Evolutionary conservation across 257 asterid genomes (phyloP).

Genomic region (Lycium barbarum): DNA sequence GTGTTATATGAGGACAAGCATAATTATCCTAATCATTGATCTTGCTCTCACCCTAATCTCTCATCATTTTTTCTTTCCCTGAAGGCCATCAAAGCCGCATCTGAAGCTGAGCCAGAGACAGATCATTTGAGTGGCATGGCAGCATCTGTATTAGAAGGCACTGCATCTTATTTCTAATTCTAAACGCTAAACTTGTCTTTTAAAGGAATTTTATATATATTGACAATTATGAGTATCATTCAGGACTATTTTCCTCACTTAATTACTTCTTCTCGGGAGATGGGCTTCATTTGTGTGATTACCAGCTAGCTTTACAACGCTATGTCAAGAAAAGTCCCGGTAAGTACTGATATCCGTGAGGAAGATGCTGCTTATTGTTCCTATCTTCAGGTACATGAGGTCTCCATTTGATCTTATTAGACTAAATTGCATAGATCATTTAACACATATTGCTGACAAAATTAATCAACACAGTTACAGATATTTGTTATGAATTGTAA

Average conservation of each 20-base stretch:
- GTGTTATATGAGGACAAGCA: not conserved
- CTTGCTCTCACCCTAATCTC: constrained; percentile 31
- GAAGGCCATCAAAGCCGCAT: constrained; percentile 82
- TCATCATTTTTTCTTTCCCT: constrained; percentile 36
- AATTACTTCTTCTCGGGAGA: constrained; percentile 78
- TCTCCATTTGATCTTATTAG: constrained; percentile 10
- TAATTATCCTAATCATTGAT: not conserved
- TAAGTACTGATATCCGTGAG: constrained; percentile 36
- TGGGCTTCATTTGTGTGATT: constrained; percentile 72
- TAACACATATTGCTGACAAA: constrained; percentile 1
- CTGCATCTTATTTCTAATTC: constrained; percentile 31
- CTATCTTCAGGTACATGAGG: not conserved
- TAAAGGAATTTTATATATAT: constrained; percentile 33
- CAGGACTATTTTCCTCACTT: constrained; percentile 90
- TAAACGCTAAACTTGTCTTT: constrained; percentile 32
- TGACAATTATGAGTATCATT: constrained; percentile 34
- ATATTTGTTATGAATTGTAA: constrained; percentile 3
- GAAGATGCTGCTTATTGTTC: constrained; percentile 26
- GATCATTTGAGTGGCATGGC: constrained; percentile 82
- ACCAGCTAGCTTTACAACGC: constrained; percentile 73
- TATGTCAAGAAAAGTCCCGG: constrained; percentile 67
- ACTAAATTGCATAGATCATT: not conserved
- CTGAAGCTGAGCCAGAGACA: constrained; percentile 71
- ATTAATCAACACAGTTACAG: not conserved
- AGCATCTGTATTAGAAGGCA: constrained; percentile 73